Evolutionary conservation across 208 protist genomes (phyloP), one percentile per base, ranked within the genome.

Genomic region (Phytomonas sp.): DNA sequence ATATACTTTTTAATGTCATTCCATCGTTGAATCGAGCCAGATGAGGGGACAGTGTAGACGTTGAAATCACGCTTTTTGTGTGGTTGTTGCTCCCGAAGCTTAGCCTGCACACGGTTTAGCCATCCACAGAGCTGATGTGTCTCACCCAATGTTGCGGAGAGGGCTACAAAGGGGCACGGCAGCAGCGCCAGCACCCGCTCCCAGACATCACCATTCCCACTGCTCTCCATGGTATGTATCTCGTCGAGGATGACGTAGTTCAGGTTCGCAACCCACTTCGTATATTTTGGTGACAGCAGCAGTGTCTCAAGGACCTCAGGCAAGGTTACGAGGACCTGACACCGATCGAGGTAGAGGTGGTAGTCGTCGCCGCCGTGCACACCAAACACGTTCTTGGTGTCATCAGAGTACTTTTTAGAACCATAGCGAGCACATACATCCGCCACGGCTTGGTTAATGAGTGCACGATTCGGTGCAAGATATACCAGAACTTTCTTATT

Each of bases 211-310:
- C 94, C 96, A 66, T 93, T 89, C 31, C 85, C 82, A 74, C 81
- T 88, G 76, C 84, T 92, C 65, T 96, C 87, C 83, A 99, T 95
- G 30, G 77, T 89, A 85, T 98, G 97, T 63, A 99, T 94, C 76
- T 98, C 97, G 68, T 98, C 97, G 7, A 98, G 85, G 66, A 98
- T 98, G 46, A 98, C 91, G 80, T 97, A 98, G 73, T 97, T 85
- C 36, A 98, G 81, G 9, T 85, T 72, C 72, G 91, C 77, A 15
- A 85, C 76, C 85, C 88, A 98, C 20, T 92, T 83, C 74, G 84
- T 80, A 74, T 95, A 91, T 67, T 84, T 79, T 37, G 93, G 79
- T 4, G 92, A 93, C 5, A 98, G 71, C 60, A 99, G 81, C 36
- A 98, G 79, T 23, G 93, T 87, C 79, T 98, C 96, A 60, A 98